phyloP scores from a whole-genome alignment of 2,329 filamentous ascomycete genomes.

The Fusarium sambucinum region DNA sequence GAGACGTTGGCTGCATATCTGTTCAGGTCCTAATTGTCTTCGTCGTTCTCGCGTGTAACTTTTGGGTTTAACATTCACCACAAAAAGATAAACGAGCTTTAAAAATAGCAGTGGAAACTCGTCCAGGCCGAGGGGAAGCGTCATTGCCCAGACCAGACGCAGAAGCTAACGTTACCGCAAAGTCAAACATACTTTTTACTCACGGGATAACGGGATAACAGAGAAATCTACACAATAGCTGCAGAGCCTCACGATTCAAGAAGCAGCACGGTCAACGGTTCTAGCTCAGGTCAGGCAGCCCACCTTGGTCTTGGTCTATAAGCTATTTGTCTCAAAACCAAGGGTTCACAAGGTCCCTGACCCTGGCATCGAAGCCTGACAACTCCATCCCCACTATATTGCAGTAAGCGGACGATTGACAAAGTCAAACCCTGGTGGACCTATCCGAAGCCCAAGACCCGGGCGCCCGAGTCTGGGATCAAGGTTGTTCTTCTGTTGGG shows the following conservation, averaged over 20 bases:
- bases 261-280: slow-evolving; percentile 22
- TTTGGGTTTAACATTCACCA: slow-evolving; percentile 31
- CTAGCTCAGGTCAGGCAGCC: slow-evolving; percentile 30
- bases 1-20: slow-evolving; percentile 5
- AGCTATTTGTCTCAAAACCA: slow-evolving; percentile 27
- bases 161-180: slow-evolving; percentile 29
- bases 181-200: neutral
- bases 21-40: slow-evolving; percentile 2
- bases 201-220: too few relatives aligned
- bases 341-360: slow-evolving; percentile 37
- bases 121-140: slow-evolving; percentile 31
- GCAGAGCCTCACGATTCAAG: slow-evolving; percentile 47
- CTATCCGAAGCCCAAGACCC: slow-evolving; percentile 35
- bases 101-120: slow-evolving; percentile 20
- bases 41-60: slow-evolving; percentile 3
- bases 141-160: slow-evolving; percentile 38
- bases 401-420: neutral
- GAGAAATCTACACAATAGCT: slow-evolving; percentile 1
- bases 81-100: slow-evolving; percentile 33
- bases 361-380: slow-evolving; percentile 30
- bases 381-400: slow-evolving; percentile 27
- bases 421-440: slow-evolving; percentile 18
- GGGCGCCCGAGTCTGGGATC: slow-evolving; percentile 18
- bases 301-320: slow-evolving; percentile 16
- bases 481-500: slow-evolving; percentile 23